Conservation (phyloP, 1,139 yeast species). For the Candida pseudocylindracea region DNA sequence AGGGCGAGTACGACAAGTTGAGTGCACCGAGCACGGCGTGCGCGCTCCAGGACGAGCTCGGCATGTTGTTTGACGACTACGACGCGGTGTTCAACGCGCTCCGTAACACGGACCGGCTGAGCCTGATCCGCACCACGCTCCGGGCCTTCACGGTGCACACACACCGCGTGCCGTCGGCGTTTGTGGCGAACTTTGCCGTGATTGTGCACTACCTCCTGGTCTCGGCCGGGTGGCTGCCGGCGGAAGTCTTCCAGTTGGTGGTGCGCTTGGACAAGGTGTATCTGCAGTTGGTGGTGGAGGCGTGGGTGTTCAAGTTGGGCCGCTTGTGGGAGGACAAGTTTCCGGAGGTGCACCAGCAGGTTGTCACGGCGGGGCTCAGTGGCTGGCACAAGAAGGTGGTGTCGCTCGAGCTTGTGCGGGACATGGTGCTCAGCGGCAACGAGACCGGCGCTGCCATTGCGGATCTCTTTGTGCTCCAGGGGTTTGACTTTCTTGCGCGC, state of each 20-base stretch:
- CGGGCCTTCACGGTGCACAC: too few relatives aligned
- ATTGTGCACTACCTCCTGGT: conserved; percentile 5
- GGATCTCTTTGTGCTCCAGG: conserved; percentile 15
- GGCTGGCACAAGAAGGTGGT: conserved; percentile 8
- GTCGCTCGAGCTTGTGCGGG: conserved; percentile 4
- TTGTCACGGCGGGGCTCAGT: conserved; percentile 16
- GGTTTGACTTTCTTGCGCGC: conserved; percentile 14
- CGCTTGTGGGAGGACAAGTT: conserved; percentile 15
- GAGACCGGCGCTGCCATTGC: background rate
- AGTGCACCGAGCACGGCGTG: too few relatives aligned
- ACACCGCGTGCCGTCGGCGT: too few relatives aligned
- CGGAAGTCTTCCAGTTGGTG: conserved; percentile 13
- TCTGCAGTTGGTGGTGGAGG: conserved; percentile 6
- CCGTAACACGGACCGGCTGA: too few relatives aligned
- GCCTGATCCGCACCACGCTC: too few relatives aligned
- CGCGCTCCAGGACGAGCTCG: too few relatives aligned
- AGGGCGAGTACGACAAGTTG: too few relatives aligned
- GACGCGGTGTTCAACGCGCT: too few relatives aligned
- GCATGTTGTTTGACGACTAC: too few relatives aligned
- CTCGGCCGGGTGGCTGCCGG: conserved; percentile 17
- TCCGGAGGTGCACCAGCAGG: conserved; percentile 11
- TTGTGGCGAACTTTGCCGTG: too few relatives aligned
- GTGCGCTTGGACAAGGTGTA: too few relatives aligned
- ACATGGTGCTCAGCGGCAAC: conserved; percentile 1
- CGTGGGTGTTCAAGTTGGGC: conserved; percentile 15